A percentile compares a stretch with the other conserved stretches of the same genome.
phyloP scores from a whole-genome alignment of 345 rosid genomes.

The Microthlaspi erraticum region DNA sequence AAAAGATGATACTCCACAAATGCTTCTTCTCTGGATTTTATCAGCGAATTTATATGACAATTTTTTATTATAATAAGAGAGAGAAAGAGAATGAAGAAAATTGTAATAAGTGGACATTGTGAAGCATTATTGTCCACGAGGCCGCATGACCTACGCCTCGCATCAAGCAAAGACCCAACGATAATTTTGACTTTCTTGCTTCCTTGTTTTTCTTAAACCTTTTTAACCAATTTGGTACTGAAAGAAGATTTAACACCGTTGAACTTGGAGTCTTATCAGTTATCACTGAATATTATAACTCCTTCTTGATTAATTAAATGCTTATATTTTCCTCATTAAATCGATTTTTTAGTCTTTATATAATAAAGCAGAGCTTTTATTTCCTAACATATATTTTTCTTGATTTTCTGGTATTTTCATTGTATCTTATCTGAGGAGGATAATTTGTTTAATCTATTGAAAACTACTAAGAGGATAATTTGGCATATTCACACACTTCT shows the following conservation, averaged over 20 bases:
- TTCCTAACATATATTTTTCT: no score
- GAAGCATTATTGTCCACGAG: constrained; percentile 49
- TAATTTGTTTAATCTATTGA: neutral
- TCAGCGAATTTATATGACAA: constrained; percentile 30
- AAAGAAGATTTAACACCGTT: constrained; percentile 33
- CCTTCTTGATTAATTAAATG: neutral
- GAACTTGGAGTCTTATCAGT: constrained; percentile 37
- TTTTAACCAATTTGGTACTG: constrained; percentile 3
- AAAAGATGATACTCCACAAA: constrained; percentile 8
- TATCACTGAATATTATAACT: constrained; percentile 20
- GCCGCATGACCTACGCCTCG: constrained; percentile 51
- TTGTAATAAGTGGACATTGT: constrained; percentile 45
- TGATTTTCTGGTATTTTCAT: no score
- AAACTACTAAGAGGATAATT: neutral
- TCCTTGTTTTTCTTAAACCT: neutral
- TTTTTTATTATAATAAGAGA: constrained; percentile 20
- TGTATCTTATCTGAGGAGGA: no score
- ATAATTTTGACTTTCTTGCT: constrained; percentile 37
- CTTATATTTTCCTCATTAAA: constrained; percentile 6
- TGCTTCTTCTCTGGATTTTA: constrained; percentile 36
- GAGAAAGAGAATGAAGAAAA: constrained; percentile 20
- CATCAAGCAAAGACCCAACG: constrained; percentile 44
- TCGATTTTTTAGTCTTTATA: neutral
- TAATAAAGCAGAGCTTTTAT: neutral
- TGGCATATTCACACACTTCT: neutral